A percentile compares a stretch with the other conserved stretches of the same genome.
Evolutionary conservation across 1,284 basidiomycete genomes (phyloP).

Genomic region (Mrakiaceae sp.): DNA sequence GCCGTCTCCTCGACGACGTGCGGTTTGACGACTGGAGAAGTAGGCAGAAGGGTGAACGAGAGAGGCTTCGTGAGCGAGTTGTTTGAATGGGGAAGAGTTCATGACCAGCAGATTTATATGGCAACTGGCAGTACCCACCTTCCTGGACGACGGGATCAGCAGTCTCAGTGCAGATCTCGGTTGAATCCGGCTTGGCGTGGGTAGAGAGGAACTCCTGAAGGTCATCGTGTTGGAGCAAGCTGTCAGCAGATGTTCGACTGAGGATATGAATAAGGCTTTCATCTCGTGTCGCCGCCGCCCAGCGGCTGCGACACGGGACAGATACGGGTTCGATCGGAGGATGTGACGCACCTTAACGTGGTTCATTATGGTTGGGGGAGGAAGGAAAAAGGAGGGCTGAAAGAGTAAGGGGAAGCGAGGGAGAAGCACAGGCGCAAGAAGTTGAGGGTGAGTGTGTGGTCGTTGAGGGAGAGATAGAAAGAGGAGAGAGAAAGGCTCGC

Average conservation of each 20-base stretch:
- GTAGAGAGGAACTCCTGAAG: neutral
- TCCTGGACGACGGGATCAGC: too few species aligned
- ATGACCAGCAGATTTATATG: too few species aligned
- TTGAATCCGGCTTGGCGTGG: slow-evolving; percentile 23
- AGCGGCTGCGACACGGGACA: too few species aligned
- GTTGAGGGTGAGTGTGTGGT: neutral
- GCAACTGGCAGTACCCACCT: too few species aligned
- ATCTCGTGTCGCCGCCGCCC: too few species aligned
- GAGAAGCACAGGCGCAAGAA: neutral
- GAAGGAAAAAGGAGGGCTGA: neutral
- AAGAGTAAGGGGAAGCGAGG: neutral
- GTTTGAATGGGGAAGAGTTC: too few species aligned
- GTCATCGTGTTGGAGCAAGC: too few species aligned
- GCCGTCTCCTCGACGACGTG: slow-evolving; percentile 29
- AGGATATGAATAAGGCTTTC: too few species aligned
- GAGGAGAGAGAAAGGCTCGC: neutral
- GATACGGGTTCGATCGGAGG: too few species aligned
- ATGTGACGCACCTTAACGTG: neutral
- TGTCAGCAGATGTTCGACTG: too few species aligned
- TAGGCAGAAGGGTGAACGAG: neutral
- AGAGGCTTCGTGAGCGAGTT: slow-evolving; percentile 18
- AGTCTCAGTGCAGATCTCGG: slow-evolving; percentile 32
- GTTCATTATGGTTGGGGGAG: neutral
- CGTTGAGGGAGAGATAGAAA: neutral
- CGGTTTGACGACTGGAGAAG: slow-evolving; percentile 26